A percentile compares a stretch with the other conserved stretches of the same genome.
phyloP scores from a whole-genome alignment of 495 filamentous ascomycete species.

The Penicillium goetzii region DNA sequence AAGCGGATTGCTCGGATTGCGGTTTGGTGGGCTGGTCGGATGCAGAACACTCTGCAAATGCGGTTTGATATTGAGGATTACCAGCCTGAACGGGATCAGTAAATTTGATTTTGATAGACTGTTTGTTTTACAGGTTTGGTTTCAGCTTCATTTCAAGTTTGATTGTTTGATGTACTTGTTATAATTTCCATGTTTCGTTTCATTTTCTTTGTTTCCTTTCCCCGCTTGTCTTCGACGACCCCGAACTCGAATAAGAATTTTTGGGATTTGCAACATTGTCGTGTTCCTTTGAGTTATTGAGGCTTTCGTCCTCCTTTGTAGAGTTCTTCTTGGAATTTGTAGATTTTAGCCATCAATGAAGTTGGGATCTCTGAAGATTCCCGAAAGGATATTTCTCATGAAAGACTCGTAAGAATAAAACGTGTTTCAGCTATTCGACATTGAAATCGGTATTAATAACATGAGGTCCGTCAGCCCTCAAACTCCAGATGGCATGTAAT shows the following conservation, averaged over 20 bases:
- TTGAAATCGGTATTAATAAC: not conserved
- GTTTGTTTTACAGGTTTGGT: not conserved
- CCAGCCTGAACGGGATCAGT: too few species aligned
- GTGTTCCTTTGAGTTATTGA: too few species aligned
- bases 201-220: not conserved
- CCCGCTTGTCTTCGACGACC: not conserved
- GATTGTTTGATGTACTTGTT: not conserved
- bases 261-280: not conserved
- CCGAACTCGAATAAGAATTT: not conserved
- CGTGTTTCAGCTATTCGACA: not conserved
- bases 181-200: not conserved
- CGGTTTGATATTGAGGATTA: constrained; percentile 3
- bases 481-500: not conserved
- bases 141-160: too few species aligned
- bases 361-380: too few species aligned
- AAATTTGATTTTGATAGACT: not conserved
- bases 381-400: not conserved
- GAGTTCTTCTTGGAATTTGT: too few species aligned
- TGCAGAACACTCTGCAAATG: not conserved
- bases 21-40: not conserved
- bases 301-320: too few species aligned
- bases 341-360: too few species aligned
- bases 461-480: not conserved
- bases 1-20: not conserved
- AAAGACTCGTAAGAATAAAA: not conserved